Conservation (phyloP, 192 early-diverging fungal species). For the Rhizophagus prolifer region DNA sequence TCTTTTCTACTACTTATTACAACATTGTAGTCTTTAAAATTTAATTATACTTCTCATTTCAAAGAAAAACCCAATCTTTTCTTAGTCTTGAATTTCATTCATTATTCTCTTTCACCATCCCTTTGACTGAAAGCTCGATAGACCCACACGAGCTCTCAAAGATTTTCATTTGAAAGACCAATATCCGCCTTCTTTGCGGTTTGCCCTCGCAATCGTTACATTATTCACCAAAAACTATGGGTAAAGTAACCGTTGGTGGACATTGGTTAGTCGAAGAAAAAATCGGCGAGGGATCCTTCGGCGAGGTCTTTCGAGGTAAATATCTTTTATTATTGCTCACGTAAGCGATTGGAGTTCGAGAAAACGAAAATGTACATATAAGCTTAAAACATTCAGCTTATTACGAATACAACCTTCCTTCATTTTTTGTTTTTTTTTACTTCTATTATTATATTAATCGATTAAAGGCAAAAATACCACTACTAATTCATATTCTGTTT, state of each 20-base stretch:
- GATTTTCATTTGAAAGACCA: conserved; percentile 28
- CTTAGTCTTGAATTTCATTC: conserved; percentile 14
- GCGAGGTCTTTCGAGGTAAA: conserved; percentile 62
- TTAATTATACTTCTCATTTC: background rate
- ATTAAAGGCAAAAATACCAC: too few species aligned
- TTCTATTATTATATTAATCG: too few species aligned
- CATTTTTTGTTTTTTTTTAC: background rate
- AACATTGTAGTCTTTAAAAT: background rate
- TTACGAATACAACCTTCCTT: background rate
- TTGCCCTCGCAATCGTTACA: conserved; percentile 10
- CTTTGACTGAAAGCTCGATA: conserved; percentile 18
- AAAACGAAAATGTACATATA: background rate
- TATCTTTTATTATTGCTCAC: background rate
- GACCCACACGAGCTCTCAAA: conserved; percentile 22
- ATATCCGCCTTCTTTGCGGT: conserved; percentile 23
- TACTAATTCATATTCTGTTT: background rate
- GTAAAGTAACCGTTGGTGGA: conserved; percentile 43
- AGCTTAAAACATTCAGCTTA: background rate
- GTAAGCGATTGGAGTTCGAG: background rate
- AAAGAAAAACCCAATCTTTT: conserved; percentile 22
- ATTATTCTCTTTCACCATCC: background rate
- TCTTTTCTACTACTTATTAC: too few species aligned
- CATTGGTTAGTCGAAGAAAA: conserved; percentile 54
- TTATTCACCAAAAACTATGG: conserved; percentile 14
- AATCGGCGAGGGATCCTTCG: conserved; percentile 64